These are phyloP conservation scores for Floccularia luteovirens DNA, from an alignment of 768 basidiomycete species.

Conservation along the genomic window DNA sequence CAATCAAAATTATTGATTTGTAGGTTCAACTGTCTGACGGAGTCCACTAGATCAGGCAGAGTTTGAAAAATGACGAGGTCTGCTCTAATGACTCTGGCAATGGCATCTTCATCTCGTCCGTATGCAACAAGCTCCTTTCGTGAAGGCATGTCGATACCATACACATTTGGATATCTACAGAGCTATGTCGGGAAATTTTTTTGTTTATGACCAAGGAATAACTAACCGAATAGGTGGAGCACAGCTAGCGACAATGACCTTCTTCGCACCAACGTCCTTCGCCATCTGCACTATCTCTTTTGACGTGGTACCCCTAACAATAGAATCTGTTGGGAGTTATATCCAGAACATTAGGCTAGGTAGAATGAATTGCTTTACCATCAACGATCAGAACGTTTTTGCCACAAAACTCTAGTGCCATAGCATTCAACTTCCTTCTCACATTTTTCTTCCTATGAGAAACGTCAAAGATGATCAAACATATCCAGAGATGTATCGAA, in stretches of 20 bases:
- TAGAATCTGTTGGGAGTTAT: constrained; percentile 64
- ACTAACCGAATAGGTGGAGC: constrained; percentile 88
- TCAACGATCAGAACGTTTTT: constrained; percentile 96
- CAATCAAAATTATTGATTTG: constrained; percentile 80
- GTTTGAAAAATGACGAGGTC: constrained; percentile 97
- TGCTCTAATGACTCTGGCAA: constrained; percentile 82
- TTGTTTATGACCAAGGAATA: not conserved
- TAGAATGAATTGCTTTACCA: constrained; percentile 38
- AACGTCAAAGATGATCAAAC: constrained; percentile 1
- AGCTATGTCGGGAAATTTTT: not conserved
- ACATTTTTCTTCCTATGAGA: constrained; percentile 80
- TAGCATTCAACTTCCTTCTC: constrained; percentile 91
- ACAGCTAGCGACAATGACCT: constrained; percentile 93
- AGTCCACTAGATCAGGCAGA: constrained; percentile 76
- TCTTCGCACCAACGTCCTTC: constrained; percentile 95
- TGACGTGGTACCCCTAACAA: constrained; percentile 96
- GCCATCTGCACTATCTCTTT: constrained; percentile 99
- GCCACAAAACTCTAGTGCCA: constrained; percentile 91
- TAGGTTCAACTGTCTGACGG: constrained; percentile 82
- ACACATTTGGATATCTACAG: constrained; percentile 81
- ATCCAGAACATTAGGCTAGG: constrained; percentile 3
- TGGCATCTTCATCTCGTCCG: constrained; percentile 58
- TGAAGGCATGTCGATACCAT: constrained; percentile 99
- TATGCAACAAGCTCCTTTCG: constrained; percentile 89
- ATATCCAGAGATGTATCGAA: constrained; percentile 13